Percentiles rank a stretch among this genome's conserved stretches.
phyloP scores from a whole-genome alignment of 2,329 filamentous ascomycete genomes.

The Talaromyces sp. region DNA sequence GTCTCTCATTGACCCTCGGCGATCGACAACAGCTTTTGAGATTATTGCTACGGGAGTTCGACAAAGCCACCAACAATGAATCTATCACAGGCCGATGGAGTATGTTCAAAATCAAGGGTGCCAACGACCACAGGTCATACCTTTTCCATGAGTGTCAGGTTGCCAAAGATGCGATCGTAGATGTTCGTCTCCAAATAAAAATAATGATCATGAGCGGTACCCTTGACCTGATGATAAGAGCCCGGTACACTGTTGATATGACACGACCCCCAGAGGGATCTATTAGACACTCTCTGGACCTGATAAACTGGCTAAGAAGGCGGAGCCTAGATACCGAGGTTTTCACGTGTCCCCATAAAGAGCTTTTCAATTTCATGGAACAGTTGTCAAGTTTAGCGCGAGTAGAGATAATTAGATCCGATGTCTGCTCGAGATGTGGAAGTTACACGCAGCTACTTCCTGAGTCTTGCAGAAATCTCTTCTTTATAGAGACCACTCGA shows the following conservation, averaged over 20 bases:
- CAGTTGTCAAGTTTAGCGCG: too few relatives aligned
- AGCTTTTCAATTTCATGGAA: too few relatives aligned
- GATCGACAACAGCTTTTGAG: conserved; percentile 3
- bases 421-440: background rate
- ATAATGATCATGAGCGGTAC: background rate
- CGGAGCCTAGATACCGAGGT: background rate
- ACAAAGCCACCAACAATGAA: background rate
- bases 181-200: background rate
- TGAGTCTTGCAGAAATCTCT: background rate
- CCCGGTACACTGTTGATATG: background rate
- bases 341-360: background rate
- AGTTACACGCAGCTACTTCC: background rate
- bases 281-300: too few relatives aligned
- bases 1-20: conserved; percentile 10
- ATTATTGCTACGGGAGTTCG: conserved; percentile 1
- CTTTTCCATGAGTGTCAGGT: background rate
- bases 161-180: background rate
- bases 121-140: background rate
- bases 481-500: conserved; percentile 3
- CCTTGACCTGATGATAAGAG: background rate
- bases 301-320: background rate
- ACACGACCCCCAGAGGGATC: background rate
- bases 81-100: background rate
- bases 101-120: background rate
- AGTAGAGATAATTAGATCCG: too few relatives aligned